Conservation (phyloP, 352 stramenopile species). For the Hyaloperonospora brassicae region DNA sequence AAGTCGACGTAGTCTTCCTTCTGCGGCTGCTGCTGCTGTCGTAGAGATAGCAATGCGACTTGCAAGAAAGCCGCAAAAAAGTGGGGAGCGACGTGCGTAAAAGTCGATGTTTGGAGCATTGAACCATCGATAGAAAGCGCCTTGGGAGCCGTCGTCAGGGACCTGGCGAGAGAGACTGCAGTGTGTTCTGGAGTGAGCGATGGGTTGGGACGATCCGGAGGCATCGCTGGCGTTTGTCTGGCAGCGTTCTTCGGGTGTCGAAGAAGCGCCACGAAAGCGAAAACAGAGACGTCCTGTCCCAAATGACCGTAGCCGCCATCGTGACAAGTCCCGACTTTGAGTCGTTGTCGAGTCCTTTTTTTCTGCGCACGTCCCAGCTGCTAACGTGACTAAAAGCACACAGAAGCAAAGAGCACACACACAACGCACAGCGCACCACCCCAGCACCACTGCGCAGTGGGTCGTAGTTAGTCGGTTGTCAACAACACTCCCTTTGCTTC, state of each 20-base stretch:
- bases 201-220: conserved; percentile 18
- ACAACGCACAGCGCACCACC: not conserved
- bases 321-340: conserved; percentile 18
- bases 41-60: conserved; percentile 15
- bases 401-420: conserved; percentile 3
- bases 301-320: conserved; percentile 15
- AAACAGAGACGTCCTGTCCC: conserved; percentile 24
- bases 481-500: no score
- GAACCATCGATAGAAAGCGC: conserved; percentile 21
- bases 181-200: conserved; percentile 6
- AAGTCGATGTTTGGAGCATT: conserved; percentile 16
- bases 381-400: conserved; percentile 5
- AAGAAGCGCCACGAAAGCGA: conserved; percentile 4
- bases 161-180: conserved; percentile 11
- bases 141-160: conserved; percentile 21
- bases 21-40: not conserved
- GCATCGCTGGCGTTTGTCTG: conserved; percentile 15
- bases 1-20: not conserved
- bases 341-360: conserved; percentile 11
- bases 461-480: no score
- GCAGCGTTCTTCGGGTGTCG: conserved; percentile 13
- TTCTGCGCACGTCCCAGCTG: conserved; percentile 24
- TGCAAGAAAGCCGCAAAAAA: conserved; percentile 32
- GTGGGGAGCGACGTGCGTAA: conserved; percentile 24
- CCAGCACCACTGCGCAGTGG: not conserved